Evolutionary conservation across 192 early-diverging fungal genomes (phyloP).

Genomic region (Phlyctochytrium planicorne): DNA sequence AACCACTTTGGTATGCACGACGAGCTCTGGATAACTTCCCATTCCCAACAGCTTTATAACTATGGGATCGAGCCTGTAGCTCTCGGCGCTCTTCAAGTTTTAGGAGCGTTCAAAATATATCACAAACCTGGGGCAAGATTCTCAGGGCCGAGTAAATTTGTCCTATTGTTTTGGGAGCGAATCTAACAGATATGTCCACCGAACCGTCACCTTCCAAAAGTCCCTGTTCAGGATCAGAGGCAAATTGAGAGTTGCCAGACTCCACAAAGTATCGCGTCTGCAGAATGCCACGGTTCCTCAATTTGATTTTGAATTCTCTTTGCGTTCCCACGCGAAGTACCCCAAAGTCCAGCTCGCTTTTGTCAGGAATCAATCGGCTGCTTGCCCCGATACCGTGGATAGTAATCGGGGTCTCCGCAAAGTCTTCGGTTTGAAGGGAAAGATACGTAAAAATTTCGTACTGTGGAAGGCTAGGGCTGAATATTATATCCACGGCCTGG

Average conservation of each 20-base stretch:
- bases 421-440: conserved; percentile 45
- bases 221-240: conserved; percentile 57
- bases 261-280: conserved; percentile 53
- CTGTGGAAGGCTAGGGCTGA: conserved; percentile 49
- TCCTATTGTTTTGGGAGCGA: conserved; percentile 42
- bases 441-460: conserved; percentile 41
- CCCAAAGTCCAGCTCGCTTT: conserved; percentile 42
- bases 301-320: conserved; percentile 21
- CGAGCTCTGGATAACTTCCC: conserved; percentile 58
- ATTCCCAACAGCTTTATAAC: conserved; percentile 37
- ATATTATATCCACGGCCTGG: conserved; percentile 48
- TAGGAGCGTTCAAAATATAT: not conserved
- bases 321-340: conserved; percentile 49
- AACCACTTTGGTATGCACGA: conserved; percentile 47
- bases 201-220: conserved; percentile 50
- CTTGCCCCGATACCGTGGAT: conserved; percentile 53
- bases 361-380: conserved; percentile 29
- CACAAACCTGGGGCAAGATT: conserved; percentile 31
- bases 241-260: conserved; percentile 42
- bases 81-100: conserved; percentile 19
- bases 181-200: conserved; percentile 44
- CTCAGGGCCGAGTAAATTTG: conserved; percentile 32
- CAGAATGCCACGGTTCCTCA: conserved; percentile 51
- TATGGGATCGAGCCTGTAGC: conserved; percentile 36
- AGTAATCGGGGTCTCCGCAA: conserved; percentile 38